These are phyloP conservation scores for Leccinum fallax DNA, from an alignment of 1,284 basidiomycete species.

Conservation along the genomic window DNA sequence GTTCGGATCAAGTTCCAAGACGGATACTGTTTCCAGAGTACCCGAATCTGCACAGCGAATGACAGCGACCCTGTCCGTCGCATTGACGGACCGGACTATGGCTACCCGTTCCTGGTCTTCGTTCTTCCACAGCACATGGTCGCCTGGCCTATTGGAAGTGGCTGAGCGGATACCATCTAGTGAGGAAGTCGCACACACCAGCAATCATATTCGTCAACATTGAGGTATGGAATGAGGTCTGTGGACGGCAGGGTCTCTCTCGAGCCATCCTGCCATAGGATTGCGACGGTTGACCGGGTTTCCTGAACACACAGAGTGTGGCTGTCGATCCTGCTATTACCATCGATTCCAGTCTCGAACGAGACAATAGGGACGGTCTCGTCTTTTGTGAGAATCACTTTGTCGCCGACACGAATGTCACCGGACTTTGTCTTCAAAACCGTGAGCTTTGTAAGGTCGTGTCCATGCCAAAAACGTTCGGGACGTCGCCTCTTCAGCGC, in stretches of 20 bases:
- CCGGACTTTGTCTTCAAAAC: conserved; percentile 65
- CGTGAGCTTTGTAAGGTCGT: conserved; percentile 67
- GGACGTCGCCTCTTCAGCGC: conserved; percentile 67
- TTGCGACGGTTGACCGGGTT: conserved; percentile 67
- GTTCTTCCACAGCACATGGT: conserved; percentile 85
- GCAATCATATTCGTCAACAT: conserved; percentile 84
- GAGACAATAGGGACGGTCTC: conserved; percentile 51
- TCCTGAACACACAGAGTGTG: conserved; percentile 67
- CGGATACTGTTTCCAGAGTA: conserved; percentile 68
- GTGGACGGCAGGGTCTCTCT: conserved; percentile 60
- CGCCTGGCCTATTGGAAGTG: conserved; percentile 73
- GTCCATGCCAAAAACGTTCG: conserved; percentile 72
- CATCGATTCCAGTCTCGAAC: conserved; percentile 55
- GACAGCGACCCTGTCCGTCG: conserved; percentile 70
- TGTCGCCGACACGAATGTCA: conserved; percentile 70
- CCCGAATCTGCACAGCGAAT: conserved; percentile 59
- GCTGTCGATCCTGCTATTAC: conserved; percentile 49
- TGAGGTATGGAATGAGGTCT: conserved; percentile 79
- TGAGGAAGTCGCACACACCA: conserved; percentile 54
- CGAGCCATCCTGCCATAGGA: conserved; percentile 89
- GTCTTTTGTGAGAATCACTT: conserved; percentile 55
- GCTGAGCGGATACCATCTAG: conserved; percentile 5
- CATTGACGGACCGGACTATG: conserved; percentile 80
- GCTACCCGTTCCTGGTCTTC: conserved; percentile 70
- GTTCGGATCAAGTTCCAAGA: conserved; percentile 87